Evolutionary conservation across 2,329 filamentous ascomycete genomes (phyloP).

Genomic region (Fusarium virguliforme): DNA sequence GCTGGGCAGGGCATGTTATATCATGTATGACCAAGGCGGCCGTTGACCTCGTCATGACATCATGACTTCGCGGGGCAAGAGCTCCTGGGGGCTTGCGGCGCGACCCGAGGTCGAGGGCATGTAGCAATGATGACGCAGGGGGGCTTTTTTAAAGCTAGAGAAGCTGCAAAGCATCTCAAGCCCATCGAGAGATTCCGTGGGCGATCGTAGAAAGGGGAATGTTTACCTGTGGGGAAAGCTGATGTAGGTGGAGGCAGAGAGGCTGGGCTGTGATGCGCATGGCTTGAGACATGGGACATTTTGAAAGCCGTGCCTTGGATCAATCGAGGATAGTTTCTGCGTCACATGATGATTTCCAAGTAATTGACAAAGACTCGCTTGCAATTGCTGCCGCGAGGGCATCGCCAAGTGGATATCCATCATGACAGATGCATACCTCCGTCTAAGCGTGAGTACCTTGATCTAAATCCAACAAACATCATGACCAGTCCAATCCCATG

Average conservation of each 20-base stretch:
- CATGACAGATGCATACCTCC: not conserved
- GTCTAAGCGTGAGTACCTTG: not conserved
- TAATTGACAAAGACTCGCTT: not conserved
- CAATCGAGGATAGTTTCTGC: not conserved
- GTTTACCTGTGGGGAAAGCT: constrained; percentile 6
- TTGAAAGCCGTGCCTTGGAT: not conserved
- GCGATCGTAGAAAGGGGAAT: constrained; percentile 33
- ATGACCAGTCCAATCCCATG: not conserved
- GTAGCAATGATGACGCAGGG: constrained; percentile 50
- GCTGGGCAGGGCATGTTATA: constrained; percentile 18
- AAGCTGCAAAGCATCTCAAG: constrained; percentile 17
- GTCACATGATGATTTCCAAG: constrained; percentile 3
- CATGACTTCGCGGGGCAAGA: constrained; percentile 46
- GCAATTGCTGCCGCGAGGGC: constrained; percentile 3
- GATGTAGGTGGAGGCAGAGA: constrained; percentile 25
- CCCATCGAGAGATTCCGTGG: constrained; percentile 39
- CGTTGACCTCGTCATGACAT: constrained; percentile 49
- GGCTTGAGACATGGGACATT: constrained; percentile 1
- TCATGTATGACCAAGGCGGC: constrained; percentile 42
- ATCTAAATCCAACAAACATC: not conserved
- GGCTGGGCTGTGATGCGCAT: not conserved
- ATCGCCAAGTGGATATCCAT: not conserved
- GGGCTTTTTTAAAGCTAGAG: constrained; percentile 34
- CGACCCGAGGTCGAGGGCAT: constrained; percentile 43
- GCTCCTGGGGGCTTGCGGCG: constrained; percentile 36